Evolutionary conservation across 192 early-diverging fungal genomes (phyloP), one percentile per base, ranked within the genome.

Genomic region (Radiomyces spectabilis): DNA sequence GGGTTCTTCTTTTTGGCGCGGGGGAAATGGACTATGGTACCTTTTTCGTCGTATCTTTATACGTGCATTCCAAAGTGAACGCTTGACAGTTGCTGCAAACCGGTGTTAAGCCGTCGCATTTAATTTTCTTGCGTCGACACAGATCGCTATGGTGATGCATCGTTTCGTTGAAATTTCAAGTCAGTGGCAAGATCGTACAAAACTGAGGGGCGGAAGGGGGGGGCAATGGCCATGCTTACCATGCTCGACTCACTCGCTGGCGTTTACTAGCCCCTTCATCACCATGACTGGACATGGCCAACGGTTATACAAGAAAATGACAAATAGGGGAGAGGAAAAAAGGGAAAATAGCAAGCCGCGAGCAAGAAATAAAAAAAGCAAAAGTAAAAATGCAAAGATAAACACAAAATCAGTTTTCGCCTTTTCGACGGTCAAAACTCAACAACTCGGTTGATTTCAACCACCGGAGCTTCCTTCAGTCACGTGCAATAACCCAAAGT

Each of bases 111-210:
- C 85, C 87, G 65, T 92, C 85, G 57, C 89, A 92, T 51, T 87
- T 88, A 52, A 89, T 84, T 66, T 92, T 92, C 62, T 90, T 90
- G 24, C 81, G 74, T 50, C 87, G 69, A 67, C 89, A 92, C 22
- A 75, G 69, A 63, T 92, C 89, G 65, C 89, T 79, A 58, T 21
- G 29, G 18, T 26, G 38, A 1, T 44, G 29, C 19, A 33, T 51
- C 29, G 35, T 39, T 45, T n/a, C 0, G 13, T 55, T 1, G 21
- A 25, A 7, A n/a, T 13, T 40, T 40, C 27, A 53, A 43, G 42
- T 19, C 18, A 16, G 24, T 43, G 18, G 24, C 18, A 21, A 21
- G 38, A 5, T 32, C 8, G 7, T 19, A 9, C n/a, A 0, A 41
- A 2, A 4, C 7, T 12, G 18, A 21, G n/a, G 9, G 18, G 22